Conservation (phyloP, 2,329 filamentous ascomycete genomes). For the Neonectria faginata region DNA sequence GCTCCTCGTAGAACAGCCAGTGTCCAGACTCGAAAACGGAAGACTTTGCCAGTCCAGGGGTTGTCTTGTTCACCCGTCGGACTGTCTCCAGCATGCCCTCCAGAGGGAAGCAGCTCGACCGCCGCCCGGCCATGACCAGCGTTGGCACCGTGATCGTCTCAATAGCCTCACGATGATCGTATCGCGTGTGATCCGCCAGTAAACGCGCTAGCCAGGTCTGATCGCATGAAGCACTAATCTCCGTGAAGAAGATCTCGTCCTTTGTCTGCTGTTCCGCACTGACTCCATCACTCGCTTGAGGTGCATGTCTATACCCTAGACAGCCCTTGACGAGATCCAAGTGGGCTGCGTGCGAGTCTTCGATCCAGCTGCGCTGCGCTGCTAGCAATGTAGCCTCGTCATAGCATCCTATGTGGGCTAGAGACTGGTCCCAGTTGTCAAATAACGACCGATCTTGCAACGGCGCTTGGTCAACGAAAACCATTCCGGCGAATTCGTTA, state of each 20-base stretch:
- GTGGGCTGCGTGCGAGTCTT: constrained; percentile 39
- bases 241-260: constrained; percentile 43
- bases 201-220: constrained; percentile 44
- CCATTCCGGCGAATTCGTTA: constrained; percentile 41
- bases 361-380: constrained; percentile 43
- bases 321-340: constrained; percentile 42
- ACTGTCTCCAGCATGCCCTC: constrained; percentile 45
- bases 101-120: constrained; percentile 44
- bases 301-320: constrained; percentile 43
- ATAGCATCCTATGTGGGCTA: constrained; percentile 43
- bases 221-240: constrained; percentile 43
- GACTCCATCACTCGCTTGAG: constrained; percentile 34
- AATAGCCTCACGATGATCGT: constrained; percentile 44
- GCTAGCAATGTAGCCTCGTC: constrained; percentile 41
- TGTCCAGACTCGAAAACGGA: constrained; percentile 44
- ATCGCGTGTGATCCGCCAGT: constrained; percentile 44
- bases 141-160: constrained; percentile 43
- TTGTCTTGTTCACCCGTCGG: constrained; percentile 36
- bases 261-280: constrained; percentile 38
- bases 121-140: constrained; percentile 43
- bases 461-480: constrained; percentile 46
- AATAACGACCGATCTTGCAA: constrained; percentile 43
- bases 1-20: constrained; percentile 46
- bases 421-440: constrained; percentile 39
- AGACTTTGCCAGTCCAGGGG: constrained; percentile 35